A percentile compares a stretch with the other conserved stretches of the same genome.
Conservation (phyloP, 768 basidiomycete genomes). For the Royoungia palumana region DNA sequence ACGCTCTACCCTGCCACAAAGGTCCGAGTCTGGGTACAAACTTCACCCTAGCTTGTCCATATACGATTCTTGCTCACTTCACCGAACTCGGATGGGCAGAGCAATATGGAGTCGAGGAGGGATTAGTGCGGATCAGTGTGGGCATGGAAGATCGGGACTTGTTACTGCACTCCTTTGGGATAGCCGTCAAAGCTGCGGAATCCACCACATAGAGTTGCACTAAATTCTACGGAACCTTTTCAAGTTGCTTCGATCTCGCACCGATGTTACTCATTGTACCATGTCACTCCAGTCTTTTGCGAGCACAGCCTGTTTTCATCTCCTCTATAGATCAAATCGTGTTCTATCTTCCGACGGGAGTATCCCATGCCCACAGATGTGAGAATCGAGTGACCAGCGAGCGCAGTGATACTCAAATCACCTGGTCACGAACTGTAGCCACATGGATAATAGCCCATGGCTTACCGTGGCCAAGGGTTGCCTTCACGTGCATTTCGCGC, state of each 20-base stretch:
- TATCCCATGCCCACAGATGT: too few relatives aligned
- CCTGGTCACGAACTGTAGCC: too few relatives aligned
- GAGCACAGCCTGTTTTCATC: neutral
- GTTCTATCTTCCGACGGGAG: too few relatives aligned
- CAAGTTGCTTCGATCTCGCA: neutral
- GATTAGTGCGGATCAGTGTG: slow-evolving; percentile 85
- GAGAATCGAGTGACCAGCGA: too few relatives aligned
- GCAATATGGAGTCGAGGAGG: slow-evolving; percentile 77
- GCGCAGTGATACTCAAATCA: too few relatives aligned
- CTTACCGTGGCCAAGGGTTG: too few relatives aligned
- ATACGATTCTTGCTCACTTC: slow-evolving; percentile 89
- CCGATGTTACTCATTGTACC: neutral
- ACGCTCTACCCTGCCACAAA: slow-evolving; percentile 78
- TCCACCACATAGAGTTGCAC: slow-evolving; percentile 14
- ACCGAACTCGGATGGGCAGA: slow-evolving; percentile 90
- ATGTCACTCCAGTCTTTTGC: neutral
- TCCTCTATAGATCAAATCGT: too few relatives aligned
- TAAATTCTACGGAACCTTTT: too few relatives aligned
- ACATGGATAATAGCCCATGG: too few relatives aligned
- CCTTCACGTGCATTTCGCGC: too few relatives aligned
- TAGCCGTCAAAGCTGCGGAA: slow-evolving; percentile 76
- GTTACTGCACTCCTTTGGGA: slow-evolving; percentile 56
- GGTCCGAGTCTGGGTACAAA: slow-evolving; percentile 93
- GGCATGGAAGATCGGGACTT: slow-evolving; percentile 73
- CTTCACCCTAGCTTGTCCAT: slow-evolving; percentile 94